Percentiles rank a stretch among this genome's conserved stretches.
phyloP scores from a whole-genome alignment of 257 asterid species.

The Solanum clarkiae region DNA sequence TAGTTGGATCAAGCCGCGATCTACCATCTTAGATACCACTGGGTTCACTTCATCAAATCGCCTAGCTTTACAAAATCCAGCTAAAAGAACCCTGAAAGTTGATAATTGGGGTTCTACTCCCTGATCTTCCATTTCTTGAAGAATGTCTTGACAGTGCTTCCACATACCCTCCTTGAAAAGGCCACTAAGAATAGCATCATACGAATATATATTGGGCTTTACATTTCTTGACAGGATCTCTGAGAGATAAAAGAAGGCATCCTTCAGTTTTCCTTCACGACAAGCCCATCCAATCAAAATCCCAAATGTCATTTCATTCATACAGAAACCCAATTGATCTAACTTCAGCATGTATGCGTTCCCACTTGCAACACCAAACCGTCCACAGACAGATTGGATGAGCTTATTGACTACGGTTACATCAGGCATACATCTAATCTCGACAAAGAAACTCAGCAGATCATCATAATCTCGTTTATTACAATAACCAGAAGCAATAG shows the following conservation, averaged over 20 bases:
- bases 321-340: slow-evolving; percentile 47
- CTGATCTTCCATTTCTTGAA: slow-evolving; percentile 63
- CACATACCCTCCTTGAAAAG: slow-evolving; percentile 61
- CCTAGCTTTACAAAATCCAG: slow-evolving; percentile 62
- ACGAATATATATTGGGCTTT: slow-evolving; percentile 52
- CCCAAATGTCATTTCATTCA: slow-evolving; percentile 54
- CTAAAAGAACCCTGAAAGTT: slow-evolving; percentile 58
- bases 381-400: slow-evolving; percentile 38
- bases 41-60: slow-evolving; percentile 53
- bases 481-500: slow-evolving; percentile 52
- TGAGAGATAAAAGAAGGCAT: slow-evolving; percentile 44
- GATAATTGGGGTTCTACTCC: slow-evolving; percentile 41
- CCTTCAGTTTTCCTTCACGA: slow-evolving; percentile 44
- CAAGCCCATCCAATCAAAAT: slow-evolving; percentile 75
- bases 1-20: slow-evolving; percentile 22
- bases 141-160: slow-evolving; percentile 45
- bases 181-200: slow-evolving; percentile 73
- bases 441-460: slow-evolving; percentile 47
- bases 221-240: slow-evolving; percentile 47
- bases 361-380: slow-evolving; percentile 46
- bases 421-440: slow-evolving; percentile 39
- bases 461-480: slow-evolving; percentile 76
- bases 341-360: slow-evolving; percentile 36
- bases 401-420: slow-evolving; percentile 43
- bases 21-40: slow-evolving; percentile 44